Conservation (phyloP, 257 asterid species). For the Voacanga thouarsii region DNA sequence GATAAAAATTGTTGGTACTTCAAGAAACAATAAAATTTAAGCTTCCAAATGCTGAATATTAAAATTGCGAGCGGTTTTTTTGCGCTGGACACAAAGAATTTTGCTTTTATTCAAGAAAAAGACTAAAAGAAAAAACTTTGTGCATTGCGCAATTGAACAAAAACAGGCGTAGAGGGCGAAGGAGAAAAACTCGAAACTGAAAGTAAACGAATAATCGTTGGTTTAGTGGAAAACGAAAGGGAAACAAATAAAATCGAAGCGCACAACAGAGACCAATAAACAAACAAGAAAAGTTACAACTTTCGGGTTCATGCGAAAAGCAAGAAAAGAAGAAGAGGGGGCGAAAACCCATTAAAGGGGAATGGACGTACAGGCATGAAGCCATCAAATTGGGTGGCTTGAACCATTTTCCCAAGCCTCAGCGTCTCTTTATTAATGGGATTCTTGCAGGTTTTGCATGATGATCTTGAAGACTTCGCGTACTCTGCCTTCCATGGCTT, state of each 20-base stretch:
- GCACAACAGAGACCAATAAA: background rate
- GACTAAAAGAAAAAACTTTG: background rate
- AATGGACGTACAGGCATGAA: constrained; percentile 66
- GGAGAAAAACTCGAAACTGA: background rate
- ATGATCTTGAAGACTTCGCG: constrained; percentile 85
- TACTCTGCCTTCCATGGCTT: constrained; percentile 94
- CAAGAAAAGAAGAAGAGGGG: background rate
- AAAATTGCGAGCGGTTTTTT: background rate
- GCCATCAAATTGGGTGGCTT: constrained; percentile 84
- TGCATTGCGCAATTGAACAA: background rate
- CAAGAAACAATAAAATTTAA: background rate
- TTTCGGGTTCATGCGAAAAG: background rate
- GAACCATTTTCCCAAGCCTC: constrained; percentile 95
- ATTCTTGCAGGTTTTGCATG: constrained; percentile 81
- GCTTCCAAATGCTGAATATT: background rate
- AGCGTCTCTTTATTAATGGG: constrained; percentile 64
- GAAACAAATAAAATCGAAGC: background rate
- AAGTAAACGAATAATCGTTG: background rate
- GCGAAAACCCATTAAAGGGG: background rate
- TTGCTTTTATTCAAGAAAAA: background rate
- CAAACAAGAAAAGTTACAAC: background rate
- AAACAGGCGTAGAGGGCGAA: background rate
- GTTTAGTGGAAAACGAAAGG: background rate
- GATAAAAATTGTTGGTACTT: background rate
- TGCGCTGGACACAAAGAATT: background rate